Base-by-base conservation (phyloP, 495 filamentous ascomycete species). In the Penicillium roqueforti region DNA sequence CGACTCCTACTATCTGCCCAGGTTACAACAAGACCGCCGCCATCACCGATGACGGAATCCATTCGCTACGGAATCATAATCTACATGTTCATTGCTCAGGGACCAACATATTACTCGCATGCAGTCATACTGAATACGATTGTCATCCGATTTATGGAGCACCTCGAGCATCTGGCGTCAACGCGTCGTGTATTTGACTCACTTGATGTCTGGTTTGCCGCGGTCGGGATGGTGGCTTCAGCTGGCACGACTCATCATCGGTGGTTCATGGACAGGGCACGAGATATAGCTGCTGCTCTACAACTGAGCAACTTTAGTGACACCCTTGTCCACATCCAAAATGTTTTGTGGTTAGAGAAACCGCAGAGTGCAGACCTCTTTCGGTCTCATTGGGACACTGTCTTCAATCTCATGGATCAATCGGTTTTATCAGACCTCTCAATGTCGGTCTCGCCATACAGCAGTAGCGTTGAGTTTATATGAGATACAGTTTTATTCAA, bases 81-180 rank as follows among this genome's bases (percentile, higher is more conserved):
- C 4, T 79, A 75, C 62, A 78, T 81, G 76, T 70, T 81, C 29
- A 70, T 70, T 23, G 62, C 73, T 16, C 77, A 80, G 14, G 78
- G 77, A 1, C 70, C 74, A 19, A 79, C 75, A 13, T 81, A 80
- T 56, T 80, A 73, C 55, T 71, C 76, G 5, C 78, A 81, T 47
- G 72, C 54, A 0, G 65, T 65, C 18, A 62, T 79, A 11, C 36
- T 70, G 31, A 65, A 74, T 28, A 56, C 52, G 1, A 61, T 76
- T 10, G 52, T 75, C 25, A 50, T 49, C 9, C 62, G 57, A 28
- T 57, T 76, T 11, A 62, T 57, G n/a, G 18, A 46, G 4, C 43
- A 70, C 41, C 57, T 80, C 1, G 42, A 62, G 23, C 22, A 41
- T 23, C 49, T 71, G 4, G 55, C 64, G 13, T 42, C 25, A 37